Evolutionary conservation across 257 asterid species (phyloP).

Genomic region (Apocynum venetum): DNA sequence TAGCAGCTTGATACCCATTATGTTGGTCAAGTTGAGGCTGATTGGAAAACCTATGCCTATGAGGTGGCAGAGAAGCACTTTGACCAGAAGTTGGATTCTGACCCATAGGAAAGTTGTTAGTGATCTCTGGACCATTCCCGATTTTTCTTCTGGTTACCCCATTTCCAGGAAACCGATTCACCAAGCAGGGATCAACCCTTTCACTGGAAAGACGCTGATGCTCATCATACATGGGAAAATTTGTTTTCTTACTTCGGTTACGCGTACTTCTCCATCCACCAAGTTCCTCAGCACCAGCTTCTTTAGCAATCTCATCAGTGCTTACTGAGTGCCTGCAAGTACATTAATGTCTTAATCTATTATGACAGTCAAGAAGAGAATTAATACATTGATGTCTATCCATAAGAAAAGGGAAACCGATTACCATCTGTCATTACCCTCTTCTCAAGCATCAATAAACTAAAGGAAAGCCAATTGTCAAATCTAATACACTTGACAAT

Average conservation of each 20-base stretch:
- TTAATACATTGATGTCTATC: not conserved
- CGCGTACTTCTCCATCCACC: conserved; percentile 61
- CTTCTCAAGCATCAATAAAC: not conserved
- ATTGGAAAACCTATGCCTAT: conserved; percentile 30
- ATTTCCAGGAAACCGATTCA: conserved; percentile 30
- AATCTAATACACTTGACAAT: not conserved
- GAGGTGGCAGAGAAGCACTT: conserved; percentile 29
- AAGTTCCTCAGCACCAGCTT: conserved; percentile 33
- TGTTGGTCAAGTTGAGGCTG: conserved; percentile 33
- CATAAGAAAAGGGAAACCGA: not conserved
- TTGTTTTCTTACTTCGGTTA: conserved; percentile 32
- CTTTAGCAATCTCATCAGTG: conserved; percentile 35
- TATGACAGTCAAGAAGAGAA: conserved; percentile 1
- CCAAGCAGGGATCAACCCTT: conserved; percentile 18
- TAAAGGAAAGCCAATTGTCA: not conserved
- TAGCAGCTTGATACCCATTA: conserved; percentile 32
- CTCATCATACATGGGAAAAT: conserved; percentile 24
- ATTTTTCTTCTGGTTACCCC: conserved; percentile 33
- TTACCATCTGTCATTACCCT: not conserved
- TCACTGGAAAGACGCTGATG: conserved; percentile 23
- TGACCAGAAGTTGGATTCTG: conserved; percentile 34
- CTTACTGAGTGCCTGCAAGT: conserved; percentile 41
- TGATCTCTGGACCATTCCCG: conserved; percentile 27
- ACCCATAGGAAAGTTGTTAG: conserved; percentile 16
- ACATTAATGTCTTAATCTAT: not conserved